A percentile compares a stretch with the other conserved stretches of the same genome.
Conservation (phyloP, 441 rosid genomes). For the Theobroma grandiflorum region DNA sequence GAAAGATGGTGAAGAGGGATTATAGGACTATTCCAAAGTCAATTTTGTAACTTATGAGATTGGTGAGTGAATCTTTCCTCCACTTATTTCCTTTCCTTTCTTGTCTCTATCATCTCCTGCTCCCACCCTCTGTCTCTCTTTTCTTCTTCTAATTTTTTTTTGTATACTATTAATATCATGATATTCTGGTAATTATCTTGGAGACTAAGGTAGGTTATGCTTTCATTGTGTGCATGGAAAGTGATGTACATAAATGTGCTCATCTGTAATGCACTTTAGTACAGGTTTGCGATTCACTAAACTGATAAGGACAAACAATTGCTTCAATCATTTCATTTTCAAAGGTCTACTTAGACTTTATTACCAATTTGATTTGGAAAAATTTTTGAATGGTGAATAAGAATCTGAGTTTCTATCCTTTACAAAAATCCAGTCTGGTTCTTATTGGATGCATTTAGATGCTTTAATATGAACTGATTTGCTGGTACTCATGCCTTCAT, state of each 20-base stretch:
- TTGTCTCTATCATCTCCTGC: neutral
- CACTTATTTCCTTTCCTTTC: neutral
- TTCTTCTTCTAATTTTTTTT: neutral
- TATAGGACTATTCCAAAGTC: neutral
- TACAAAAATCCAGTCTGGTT: neutral
- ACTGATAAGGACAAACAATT: slow-evolving; percentile 2
- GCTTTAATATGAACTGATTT: neutral
- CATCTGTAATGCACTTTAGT: neutral
- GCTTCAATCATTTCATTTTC: neutral
- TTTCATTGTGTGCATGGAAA: neutral
- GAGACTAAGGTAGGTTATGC: neutral
- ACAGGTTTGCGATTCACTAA: neutral
- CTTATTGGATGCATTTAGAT: slow-evolving; percentile 13
- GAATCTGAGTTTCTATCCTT: neutral
- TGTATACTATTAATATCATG: neutral
- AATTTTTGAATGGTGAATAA: slow-evolving; percentile 1
- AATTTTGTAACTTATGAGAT: neutral
- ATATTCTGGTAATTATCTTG: neutral
- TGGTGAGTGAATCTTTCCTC: neutral
- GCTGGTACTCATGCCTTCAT: neutral
- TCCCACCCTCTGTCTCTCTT: neutral
- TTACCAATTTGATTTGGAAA: neutral
- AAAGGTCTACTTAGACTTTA: neutral
- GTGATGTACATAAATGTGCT: neutral
- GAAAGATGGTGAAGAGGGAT: neutral